These are phyloP conservation scores for Syzygium aromaticum DNA, from an alignment of 345 rosid species.

Conservation along the genomic window DNA sequence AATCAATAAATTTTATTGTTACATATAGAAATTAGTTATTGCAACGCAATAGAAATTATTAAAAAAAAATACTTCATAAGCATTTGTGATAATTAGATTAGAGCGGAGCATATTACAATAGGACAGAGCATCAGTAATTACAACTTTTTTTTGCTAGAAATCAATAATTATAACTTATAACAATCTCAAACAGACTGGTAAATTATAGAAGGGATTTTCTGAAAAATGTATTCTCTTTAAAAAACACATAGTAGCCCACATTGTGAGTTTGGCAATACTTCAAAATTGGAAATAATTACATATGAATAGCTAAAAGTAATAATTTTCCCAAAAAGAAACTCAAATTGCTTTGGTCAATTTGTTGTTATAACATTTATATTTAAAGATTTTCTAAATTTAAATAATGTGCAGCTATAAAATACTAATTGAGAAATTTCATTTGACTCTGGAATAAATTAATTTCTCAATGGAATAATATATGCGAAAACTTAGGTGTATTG, in stretches of 20 bases:
- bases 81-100: background rate
- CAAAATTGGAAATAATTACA: background rate
- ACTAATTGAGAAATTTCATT: background rate
- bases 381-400: background rate
- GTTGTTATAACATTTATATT: background rate
- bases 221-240: background rate
- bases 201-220: background rate
- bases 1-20: background rate
- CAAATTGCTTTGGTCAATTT: background rate
- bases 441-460: background rate
- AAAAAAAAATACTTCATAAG: background rate
- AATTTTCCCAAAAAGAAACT: background rate
- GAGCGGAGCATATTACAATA: background rate
- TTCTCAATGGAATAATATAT: background rate
- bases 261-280: background rate
- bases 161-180: background rate
- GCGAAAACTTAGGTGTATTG: background rate
- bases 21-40: background rate
- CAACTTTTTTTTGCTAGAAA: background rate
- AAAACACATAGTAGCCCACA: background rate
- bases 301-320: background rate
- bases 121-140: background rate
- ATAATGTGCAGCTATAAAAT: background rate
- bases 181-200: background rate
- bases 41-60: too few species aligned